Conservation (phyloP, 306 rosid species). For the Neltuma alba region DNA sequence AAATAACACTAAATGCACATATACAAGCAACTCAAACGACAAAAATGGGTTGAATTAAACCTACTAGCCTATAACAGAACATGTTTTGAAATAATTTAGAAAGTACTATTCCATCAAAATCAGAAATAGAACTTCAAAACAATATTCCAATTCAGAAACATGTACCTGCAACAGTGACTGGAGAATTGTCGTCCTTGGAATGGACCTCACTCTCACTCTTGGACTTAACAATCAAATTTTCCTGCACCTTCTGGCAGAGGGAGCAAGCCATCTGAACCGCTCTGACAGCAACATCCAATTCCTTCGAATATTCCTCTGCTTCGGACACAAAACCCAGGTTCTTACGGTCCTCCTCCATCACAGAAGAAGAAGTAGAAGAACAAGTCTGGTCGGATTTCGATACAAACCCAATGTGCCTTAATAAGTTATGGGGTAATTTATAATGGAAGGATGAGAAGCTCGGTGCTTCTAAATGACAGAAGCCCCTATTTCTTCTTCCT, state of each 20-base stretch:
- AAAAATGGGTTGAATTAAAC: constrained; percentile 19
- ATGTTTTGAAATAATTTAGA: not conserved
- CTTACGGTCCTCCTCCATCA: constrained; percentile 59
- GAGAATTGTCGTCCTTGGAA: constrained; percentile 86
- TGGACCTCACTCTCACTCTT: constrained; percentile 51
- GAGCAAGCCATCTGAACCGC: constrained; percentile 96
- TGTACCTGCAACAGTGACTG: constrained; percentile 87
- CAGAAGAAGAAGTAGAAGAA: constrained; percentile 39
- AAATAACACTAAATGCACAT: constrained; percentile 26
- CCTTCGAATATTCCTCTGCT: constrained; percentile 51
- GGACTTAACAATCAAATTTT: constrained; percentile 53
- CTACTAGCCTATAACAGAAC: not conserved
- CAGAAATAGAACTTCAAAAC: constrained; percentile 5
- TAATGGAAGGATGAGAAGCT: constrained; percentile 6
- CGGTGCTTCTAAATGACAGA: constrained; percentile 34
- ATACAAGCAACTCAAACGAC: constrained; percentile 24
- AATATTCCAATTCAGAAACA: constrained; percentile 18
- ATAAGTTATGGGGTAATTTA: constrained; percentile 40
- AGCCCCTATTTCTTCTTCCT: constrained; percentile 30
- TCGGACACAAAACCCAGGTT: constrained; percentile 38
- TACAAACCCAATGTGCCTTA: constrained; percentile 45
- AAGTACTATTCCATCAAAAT: not conserved
- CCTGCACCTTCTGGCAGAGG: constrained; percentile 81
- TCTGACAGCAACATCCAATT: constrained; percentile 77
- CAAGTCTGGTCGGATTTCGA: constrained; percentile 51